Evolutionary conservation across 768 basidiomycete genomes (phyloP).

Genomic region (Galerina sulciceps): DNA sequence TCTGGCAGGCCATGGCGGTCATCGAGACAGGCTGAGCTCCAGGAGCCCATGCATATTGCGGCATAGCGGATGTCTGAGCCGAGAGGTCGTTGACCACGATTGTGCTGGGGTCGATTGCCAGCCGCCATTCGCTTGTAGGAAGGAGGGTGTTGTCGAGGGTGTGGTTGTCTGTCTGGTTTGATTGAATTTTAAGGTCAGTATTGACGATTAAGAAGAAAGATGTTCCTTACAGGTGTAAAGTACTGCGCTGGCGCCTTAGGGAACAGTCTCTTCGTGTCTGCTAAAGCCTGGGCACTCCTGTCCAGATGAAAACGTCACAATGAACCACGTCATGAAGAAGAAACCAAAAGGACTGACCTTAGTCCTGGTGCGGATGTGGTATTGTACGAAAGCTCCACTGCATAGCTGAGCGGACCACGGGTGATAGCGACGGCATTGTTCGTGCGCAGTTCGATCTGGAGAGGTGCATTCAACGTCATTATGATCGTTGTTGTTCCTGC

Average conservation of each 20-base stretch:
- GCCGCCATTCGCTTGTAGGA: slow-evolving; percentile 40
- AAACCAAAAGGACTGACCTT: slow-evolving; percentile 24
- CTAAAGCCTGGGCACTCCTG: slow-evolving; percentile 42
- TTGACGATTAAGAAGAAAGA: not conserved
- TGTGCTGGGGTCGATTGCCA: slow-evolving; percentile 43
- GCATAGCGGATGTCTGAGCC: slow-evolving; percentile 26
- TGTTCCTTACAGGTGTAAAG: slow-evolving; percentile 36
- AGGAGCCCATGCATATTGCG: slow-evolving; percentile 44
- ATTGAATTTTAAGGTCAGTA: not conserved
- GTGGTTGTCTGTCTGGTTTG: slow-evolving; percentile 38
- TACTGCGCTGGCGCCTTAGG: slow-evolving; percentile 39
- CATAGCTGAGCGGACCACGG: slow-evolving; percentile 42
- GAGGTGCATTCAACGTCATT: slow-evolving; percentile 35
- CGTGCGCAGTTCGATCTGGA: slow-evolving; percentile 36
- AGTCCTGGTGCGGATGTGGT: slow-evolving; percentile 35
- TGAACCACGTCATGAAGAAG: not conserved
- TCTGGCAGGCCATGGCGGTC: slow-evolving; percentile 41
- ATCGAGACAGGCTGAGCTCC: slow-evolving; percentile 42
- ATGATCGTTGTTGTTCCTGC: slow-evolving; percentile 34
- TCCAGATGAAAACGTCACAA: not conserved
- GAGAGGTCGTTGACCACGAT: slow-evolving; percentile 37
- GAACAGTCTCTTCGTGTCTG: slow-evolving; percentile 36
- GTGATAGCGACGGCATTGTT: slow-evolving; percentile 41
- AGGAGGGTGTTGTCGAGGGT: slow-evolving; percentile 42
- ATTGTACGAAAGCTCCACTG: slow-evolving; percentile 39